phyloP scores from a whole-genome alignment of 2,329 filamentous ascomycete genomes.

The Colletotrichum graminicola region DNA sequence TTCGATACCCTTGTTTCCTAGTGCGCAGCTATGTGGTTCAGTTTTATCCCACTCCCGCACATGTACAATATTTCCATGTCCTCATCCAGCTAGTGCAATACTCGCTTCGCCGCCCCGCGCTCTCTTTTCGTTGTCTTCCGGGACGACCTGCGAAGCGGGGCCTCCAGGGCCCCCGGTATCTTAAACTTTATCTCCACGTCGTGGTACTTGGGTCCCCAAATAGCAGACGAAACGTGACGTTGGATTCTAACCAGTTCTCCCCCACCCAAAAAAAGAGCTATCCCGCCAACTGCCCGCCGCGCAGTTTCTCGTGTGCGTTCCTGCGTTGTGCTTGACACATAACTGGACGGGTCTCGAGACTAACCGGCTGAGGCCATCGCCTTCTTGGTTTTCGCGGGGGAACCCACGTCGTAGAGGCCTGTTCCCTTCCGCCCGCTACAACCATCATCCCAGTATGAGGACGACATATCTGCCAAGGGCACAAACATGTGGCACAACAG shows the following conservation, averaged over 20 bases:
- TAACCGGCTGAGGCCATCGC: not conserved
- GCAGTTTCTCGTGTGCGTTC: not conserved
- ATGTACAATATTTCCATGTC: not conserved
- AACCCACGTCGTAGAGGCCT: not conserved
- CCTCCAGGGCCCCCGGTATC: not conserved
- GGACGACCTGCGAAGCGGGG: not conserved
- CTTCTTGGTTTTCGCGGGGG: not conserved
- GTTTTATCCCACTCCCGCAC: not conserved
- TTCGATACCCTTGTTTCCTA: not conserved
- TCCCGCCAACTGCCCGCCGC: not conserved
- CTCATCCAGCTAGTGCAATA: not conserved
- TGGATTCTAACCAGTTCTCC: not conserved
- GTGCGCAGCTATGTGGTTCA: not conserved
- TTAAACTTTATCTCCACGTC: not conserved
- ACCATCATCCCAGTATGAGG: not conserved
- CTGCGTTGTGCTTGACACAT: not conserved
- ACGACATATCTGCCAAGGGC: not conserved
- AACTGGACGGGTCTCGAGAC: not conserved
- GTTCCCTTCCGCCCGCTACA: not conserved
- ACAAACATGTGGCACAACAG: not conserved
- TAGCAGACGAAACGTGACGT: not conserved
- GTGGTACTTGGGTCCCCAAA: not conserved
- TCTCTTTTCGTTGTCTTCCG: not conserved
- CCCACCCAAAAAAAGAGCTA: not conserved
- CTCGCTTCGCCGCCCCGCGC: not conserved